phyloP scores from a whole-genome alignment of 208 protist species.

The Leishmania arabica region DNA sequence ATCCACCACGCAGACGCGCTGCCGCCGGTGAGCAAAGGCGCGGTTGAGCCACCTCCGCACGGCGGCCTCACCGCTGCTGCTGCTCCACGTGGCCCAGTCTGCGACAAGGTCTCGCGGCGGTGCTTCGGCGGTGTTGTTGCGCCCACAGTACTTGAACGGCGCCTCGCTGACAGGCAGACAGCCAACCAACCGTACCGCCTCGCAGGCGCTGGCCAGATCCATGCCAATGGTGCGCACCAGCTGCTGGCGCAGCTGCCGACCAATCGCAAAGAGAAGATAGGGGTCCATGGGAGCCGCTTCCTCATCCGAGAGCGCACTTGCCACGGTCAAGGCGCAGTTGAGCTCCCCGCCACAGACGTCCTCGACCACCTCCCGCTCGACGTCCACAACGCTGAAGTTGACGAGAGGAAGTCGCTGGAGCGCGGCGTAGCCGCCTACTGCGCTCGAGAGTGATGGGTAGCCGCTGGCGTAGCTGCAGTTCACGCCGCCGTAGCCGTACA shows the following conservation, averaged over 20 bases:
- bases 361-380: conserved; percentile 42
- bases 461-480: conserved; percentile 34
- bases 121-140: neutral
- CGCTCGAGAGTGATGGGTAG: conserved; percentile 38
- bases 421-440: conserved; percentile 17
- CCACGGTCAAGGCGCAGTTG: conserved; percentile 76
- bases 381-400: conserved; percentile 69
- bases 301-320: conserved; percentile 75
- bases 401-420: conserved; percentile 25
- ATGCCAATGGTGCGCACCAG: conserved; percentile 46
- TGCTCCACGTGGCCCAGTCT: conserved; percentile 55
- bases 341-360: conserved; percentile 65
- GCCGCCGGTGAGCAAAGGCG: conserved; percentile 64
- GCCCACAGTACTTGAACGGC: conserved; percentile 44
- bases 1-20: conserved; percentile 64
- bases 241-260: conserved; percentile 55
- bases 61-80: conserved; percentile 11
- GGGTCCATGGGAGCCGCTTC: conserved; percentile 82
- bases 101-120: conserved; percentile 28
- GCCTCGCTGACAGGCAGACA: conserved; percentile 51
- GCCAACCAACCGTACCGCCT: conserved; percentile 64
- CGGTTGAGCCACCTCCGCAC: conserved; percentile 44
- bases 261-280: conserved; percentile 81
- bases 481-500: conserved; percentile 78
- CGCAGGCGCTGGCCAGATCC: conserved; percentile 66